Evolutionary conservation across 2,329 filamentous ascomycete species (phyloP), one percentile per base, ranked within the genome.

Genomic region (Scleromitrula shiraiana): DNA sequence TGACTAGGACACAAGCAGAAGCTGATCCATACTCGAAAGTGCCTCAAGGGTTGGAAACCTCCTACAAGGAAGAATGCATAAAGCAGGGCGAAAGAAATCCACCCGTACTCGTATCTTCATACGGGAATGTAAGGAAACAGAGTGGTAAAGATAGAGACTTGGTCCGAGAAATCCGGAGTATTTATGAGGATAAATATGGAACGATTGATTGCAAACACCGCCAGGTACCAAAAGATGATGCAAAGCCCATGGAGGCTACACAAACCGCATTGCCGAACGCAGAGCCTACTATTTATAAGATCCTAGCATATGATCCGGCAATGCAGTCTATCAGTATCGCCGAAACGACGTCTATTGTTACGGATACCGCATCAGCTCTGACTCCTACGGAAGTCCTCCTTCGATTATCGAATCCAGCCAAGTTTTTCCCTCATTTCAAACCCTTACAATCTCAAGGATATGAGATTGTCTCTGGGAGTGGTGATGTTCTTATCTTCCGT

Each of bases 401-500:
- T 2, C 73, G 73, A 7, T 69, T 87, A 15, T 75, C 77, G 0
- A 75, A 82, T 52, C 80, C 82, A 0, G 71, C 75, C 41, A 78
- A 78, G 54, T 87, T 86, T 64, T 71, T 85, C 10, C 73, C 80
- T 4, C 72, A 85, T 55, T 80, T 87, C 49, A 68, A 70, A 3
- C 64, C 71, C 1, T 70, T 85, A 2, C 72, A 80, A 51, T 67
- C 70, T 0, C 70, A 82, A 47, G 83, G 82, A 0, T 87, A 80
- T 53, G 81, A 85, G 56, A 79, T 85, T 32, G 73, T 82, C 1
- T 78, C 81, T 2, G 82, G 80, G 1, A 71, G 71, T 40, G 75
- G 74, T 5, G 74, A 86, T 53, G 70, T 85, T 4, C 70, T 87
- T 22, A 73, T 88, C 4, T 83, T 86, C 59, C 79, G 78, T 53